Percentiles rank a stretch among this genome's conserved stretches.
phyloP scores from a whole-genome alignment of 2,329 filamentous ascomycete genomes.

The Xylariaceae sp. region DNA sequence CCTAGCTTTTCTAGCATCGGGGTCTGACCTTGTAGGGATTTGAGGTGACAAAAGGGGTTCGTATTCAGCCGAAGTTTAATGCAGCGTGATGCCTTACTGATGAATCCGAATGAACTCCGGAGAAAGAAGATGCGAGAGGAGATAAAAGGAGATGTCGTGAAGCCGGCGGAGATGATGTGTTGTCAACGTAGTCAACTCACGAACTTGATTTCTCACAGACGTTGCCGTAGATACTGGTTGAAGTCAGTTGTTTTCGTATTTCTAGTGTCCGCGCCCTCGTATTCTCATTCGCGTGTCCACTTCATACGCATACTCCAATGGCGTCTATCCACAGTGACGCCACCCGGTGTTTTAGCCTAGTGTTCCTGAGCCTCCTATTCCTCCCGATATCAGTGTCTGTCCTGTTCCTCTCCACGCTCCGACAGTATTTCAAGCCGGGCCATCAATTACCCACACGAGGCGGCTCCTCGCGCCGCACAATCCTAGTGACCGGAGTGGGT shows the following conservation, averaged over 20 bases:
- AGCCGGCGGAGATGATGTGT: too few relatives aligned
- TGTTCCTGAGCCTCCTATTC: constrained; percentile 19
- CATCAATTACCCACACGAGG: neutral
- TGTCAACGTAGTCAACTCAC: neutral
- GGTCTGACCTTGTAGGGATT: too few relatives aligned
- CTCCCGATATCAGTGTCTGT: constrained; percentile 18
- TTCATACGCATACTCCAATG: neutral
- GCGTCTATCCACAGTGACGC: neutral
- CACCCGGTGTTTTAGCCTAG: constrained; percentile 18
- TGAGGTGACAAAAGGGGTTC: too few relatives aligned
- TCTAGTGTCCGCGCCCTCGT: neutral
- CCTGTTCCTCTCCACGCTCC: neutral
- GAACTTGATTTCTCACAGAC: too few relatives aligned
- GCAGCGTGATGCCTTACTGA: too few relatives aligned
- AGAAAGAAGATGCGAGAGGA: too few relatives aligned
- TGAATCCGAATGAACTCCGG: too few relatives aligned
- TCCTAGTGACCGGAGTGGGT: constrained; percentile 67
- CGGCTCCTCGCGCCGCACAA: constrained; percentile 33
- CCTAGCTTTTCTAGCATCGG: too few relatives aligned
- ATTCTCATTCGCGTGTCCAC: neutral
- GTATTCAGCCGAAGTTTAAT: too few relatives aligned
- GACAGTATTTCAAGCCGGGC: neutral
- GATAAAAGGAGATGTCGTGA: too few relatives aligned
- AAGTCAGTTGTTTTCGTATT: neutral
- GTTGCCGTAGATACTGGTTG: too few relatives aligned